Percentiles rank a stretch among this genome's conserved stretches.
phyloP scores from a whole-genome alignment of 202 grass and related monocot genomes.

The Bolboschoenoplectus hybrid region DNA sequence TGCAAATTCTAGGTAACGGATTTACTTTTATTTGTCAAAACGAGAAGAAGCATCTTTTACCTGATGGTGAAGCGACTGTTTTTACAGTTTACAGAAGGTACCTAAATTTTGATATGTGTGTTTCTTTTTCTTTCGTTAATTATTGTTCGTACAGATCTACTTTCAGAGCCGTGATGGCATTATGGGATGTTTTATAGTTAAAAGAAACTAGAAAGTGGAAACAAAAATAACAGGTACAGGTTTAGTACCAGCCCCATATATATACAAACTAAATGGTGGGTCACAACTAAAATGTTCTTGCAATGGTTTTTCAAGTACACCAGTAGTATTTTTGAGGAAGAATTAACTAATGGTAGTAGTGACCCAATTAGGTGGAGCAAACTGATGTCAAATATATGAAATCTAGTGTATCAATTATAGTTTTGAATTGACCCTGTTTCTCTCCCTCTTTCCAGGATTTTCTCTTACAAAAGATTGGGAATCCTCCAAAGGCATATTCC shows the following conservation, averaged over 20 bases:
- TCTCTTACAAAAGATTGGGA: not conserved
- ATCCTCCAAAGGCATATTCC: not conserved
- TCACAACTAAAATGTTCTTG: not conserved
- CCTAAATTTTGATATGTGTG: not conserved
- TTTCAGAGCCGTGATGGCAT: not conserved
- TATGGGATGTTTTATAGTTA: not conserved
- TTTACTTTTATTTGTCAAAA: slow-evolving; percentile 10
- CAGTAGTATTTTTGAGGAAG: not conserved
- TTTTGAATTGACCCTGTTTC: not conserved
- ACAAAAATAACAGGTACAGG: slow-evolving; percentile 16
- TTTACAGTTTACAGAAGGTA: not conserved
- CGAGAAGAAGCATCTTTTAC: slow-evolving; percentile 7
- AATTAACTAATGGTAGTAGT: not conserved
- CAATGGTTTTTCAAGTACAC: not conserved
- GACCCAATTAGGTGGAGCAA: not conserved
- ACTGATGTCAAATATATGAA: not conserved
- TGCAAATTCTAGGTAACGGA: slow-evolving; percentile 12
- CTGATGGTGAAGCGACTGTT: slow-evolving; percentile 5
- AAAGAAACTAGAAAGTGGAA: not conserved
- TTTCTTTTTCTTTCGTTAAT: not conserved
- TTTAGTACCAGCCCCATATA: not conserved
- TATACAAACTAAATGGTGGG: not conserved
- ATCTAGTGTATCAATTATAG: slow-evolving; percentile 10
- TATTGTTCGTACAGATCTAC: not conserved
- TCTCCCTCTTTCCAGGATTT: slow-evolving; percentile 1